Base-by-base conservation (phyloP, 306 rosid species). In the Malus sylvestris region DNA sequence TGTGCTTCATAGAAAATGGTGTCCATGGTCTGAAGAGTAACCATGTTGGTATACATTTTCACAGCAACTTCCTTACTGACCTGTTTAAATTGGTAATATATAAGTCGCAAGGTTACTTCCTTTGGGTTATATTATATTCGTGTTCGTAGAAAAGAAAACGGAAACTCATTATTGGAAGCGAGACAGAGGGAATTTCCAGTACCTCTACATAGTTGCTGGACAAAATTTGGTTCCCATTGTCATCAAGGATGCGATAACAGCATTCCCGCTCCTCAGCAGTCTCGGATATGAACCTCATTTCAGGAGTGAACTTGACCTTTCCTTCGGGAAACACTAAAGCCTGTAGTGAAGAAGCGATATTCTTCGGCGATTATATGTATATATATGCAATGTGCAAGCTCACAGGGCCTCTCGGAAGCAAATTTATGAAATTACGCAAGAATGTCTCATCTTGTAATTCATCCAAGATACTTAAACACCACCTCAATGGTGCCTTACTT, bases 11-110 rank as follows among this genome's bases (percentile, higher is more conserved):
- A 91, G 86, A 91, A 90, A 75, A 93, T 83, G 62, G 83, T 88
- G 81, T 93, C 98, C 98, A 93, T 91, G n/a, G 84, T 86, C 80
- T 89, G 98, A 35, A 91, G 96, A 7, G 92, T 84, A 75, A 87
- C 90, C 97, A 93, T 93, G 65, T 86, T 80, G n/a, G 51, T 68
- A 83, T 93, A 93, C 88, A 93, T 90, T 81, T 90, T 90, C 53
- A 84, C 67, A 70, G 93, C 96, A 65, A 85, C 76, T 42, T 90
- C 90, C 80, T 85, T 46, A 59, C 80, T 75, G 14, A 90, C 90
- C 98, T 91, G 81, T 76, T 71, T 73, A 73, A 72, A 58, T 68
- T 59, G 27, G 66, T 57, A 67, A 68, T 10, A 13, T 35, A 73
- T 10, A 63, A 76, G 67, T 72, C 61, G 63, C 29, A 32, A 75